Base-by-base conservation (phyloP, 2,329 filamentous ascomycete genomes). In the Penicillium sp. region DNA sequence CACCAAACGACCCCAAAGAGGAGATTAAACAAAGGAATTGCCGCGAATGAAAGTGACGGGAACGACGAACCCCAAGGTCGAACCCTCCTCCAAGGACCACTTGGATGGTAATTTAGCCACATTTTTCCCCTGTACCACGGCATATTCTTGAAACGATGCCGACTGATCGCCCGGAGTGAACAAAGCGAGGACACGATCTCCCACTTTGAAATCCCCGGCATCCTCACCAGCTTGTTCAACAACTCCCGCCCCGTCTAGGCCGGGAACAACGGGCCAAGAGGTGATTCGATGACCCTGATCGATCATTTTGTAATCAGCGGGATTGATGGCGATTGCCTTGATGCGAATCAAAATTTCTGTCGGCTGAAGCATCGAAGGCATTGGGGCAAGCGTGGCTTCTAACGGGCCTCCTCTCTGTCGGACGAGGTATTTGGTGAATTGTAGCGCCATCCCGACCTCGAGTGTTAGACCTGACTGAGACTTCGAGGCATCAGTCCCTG, bases 291-390 rank as follows among this genome's bases (percentile, higher is more conserved):
- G 61, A 2, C 72, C 73, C 7, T 69, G 61, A 41, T 70, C 53
- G 1, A 72, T 61, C 39, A 69, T 73, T 60, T 77, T 76, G 58
- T 64, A 69, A 47, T 77, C 75, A 1, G 75, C 65, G 0, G 66
- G 69, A 47, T 77, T 77, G 22, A 77, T 57, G 1, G 66, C 73
- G 11, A 77, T 63, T 11, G 71, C 71, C 24, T 68, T 68, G 24
- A 70, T 62, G 18, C 71, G 71, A 57, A 77, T 72, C 58, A 65
- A 60, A 10, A 77, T 62, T 60, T 77, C 71, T 3, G 64, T 54
- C 13, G 68, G 58, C 4, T 50, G 35, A 9, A 60, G 18, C 6
- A 39, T 2, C 5, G 36, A 27, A 49, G 50, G 51, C 55, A 22
- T 58, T 31, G 36, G 18, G 16, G 47, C 49, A 6, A 22, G 27